Evolutionary conservation across 1,284 basidiomycete species (phyloP).

Genomic region (Cryptococcus sp.): DNA sequence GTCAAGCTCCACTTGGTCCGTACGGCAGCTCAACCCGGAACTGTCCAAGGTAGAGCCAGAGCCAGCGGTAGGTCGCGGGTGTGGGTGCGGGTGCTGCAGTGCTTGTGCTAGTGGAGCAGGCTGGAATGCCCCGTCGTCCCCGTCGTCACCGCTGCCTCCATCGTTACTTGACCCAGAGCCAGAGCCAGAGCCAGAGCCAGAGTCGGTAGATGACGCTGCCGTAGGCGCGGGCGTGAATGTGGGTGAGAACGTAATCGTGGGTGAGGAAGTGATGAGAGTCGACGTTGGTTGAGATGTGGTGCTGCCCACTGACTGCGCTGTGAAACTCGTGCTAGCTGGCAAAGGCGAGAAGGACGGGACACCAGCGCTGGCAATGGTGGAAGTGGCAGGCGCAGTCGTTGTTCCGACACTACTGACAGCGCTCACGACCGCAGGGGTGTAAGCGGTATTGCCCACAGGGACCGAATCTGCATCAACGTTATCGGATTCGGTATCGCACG

Average conservation of each 20-base stretch:
- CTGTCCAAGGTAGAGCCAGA: too few relatives aligned
- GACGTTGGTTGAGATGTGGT: too few relatives aligned
- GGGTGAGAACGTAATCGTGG: background rate
- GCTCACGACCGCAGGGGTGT: background rate
- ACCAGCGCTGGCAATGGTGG: background rate
- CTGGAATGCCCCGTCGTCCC: background rate
- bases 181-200: background rate
- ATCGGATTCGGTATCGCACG: conserved; percentile 2
- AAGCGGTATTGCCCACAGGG: conserved; percentile 1
- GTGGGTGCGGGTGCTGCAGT: background rate
- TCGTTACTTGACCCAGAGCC: background rate
- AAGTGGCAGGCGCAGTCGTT: conserved; percentile 7
- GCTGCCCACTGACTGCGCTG: too few relatives aligned
- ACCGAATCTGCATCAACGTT: background rate
- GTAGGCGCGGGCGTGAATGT: conserved; percentile 1
- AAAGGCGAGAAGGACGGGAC: too few relatives aligned
- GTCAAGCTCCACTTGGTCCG: conserved; percentile 15
- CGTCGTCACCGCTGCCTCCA: background rate
- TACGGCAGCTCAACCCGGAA: conserved; percentile 10
- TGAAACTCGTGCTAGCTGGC: too few relatives aligned
- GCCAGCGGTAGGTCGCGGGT: too few relatives aligned
- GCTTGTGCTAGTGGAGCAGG: background rate
- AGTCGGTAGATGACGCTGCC: background rate
- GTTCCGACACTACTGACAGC: conserved; percentile 3
- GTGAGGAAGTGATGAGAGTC: background rate